Base-by-base conservation (phyloP, 192 early-diverging fungal genomes). In the Phlyctochytrium planicorne region DNA sequence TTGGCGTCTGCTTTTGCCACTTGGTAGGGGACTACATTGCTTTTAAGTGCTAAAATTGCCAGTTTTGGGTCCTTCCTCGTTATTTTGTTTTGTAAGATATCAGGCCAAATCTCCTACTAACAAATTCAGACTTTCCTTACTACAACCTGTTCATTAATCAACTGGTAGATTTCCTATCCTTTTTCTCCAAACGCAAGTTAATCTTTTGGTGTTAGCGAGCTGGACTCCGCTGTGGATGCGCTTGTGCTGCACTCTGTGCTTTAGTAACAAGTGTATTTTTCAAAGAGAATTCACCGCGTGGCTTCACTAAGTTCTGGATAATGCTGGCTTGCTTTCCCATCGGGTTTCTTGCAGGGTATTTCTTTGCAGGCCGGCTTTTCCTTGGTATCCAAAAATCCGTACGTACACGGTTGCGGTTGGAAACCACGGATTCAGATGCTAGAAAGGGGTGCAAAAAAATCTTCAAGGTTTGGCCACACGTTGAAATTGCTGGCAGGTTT, bases 401-500 rank as follows among this genome's bases (percentile, higher is more conserved):
- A 1, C 65, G 53, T 4, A 30, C 14, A 56, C 24, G 23, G n/a
- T 33, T 66, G 1, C 27, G 53, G 31, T 2, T 32, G 24, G n/a
- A n/a, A n/a, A n/a, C n/a, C n/a, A n/a, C n/a, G n/a, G n/a, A n/a
- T n/a, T n/a, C n/a, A n/a, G n/a, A 56, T 34, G 16, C 14, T 24
- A 53, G 34, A 0, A 30, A 31, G 34, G 6, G 12, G 24, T 24
- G 14, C 52, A 23, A 31, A 53, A 14, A 53, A 1, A 30, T 66
- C 32, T 66, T 66, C 53, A 6, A 17, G 25, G 14, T n/a, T 17
- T 66, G 65, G 65, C 52, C 53, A 23, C 65, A 66, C 3, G 65
- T 66, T n/a, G 65, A 66, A 33, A 66, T 66, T 17, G 52, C 65
- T 24, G 65, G 30, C 6, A 40, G 65, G 6, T 66, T 57, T 27